These are phyloP conservation scores for Fonsecaea pedrosoi DNA, from an alignment of 2,329 filamentous ascomycete genomes.

Conservation along the genomic window DNA sequence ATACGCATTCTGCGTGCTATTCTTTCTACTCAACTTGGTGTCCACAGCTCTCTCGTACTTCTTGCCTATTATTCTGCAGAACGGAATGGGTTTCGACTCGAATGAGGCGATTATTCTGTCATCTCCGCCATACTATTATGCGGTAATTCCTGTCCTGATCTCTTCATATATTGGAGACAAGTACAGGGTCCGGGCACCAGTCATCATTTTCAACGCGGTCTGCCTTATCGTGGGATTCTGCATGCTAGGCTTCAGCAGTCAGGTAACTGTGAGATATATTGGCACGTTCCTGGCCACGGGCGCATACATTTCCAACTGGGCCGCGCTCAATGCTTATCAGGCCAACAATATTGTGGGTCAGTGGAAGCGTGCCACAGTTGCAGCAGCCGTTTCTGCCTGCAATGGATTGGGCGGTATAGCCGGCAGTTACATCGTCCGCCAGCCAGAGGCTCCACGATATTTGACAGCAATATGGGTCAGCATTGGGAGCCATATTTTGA, in stretches of 20 bases:
- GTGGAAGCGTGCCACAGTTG: slow-evolving; percentile 68
- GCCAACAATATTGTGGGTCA: slow-evolving; percentile 69
- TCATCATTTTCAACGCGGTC: slow-evolving; percentile 70
- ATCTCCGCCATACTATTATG: slow-evolving; percentile 72
- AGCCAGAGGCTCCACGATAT: slow-evolving; percentile 67
- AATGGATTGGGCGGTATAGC: slow-evolving; percentile 71
- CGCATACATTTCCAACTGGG: slow-evolving; percentile 73
- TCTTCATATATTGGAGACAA: slow-evolving; percentile 69
- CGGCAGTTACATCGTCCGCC: slow-evolving; percentile 69
- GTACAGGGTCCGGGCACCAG: slow-evolving; percentile 65
- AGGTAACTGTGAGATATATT: slow-evolving; percentile 68
- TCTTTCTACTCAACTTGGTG: slow-evolving; percentile 71
- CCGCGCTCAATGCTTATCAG: slow-evolving; percentile 68
- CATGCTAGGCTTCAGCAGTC: slow-evolving; percentile 67
- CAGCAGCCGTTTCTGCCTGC: slow-evolving; percentile 65
- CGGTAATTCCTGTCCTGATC: slow-evolving; percentile 67
- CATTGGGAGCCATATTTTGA: slow-evolving; percentile 55
- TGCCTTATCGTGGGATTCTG: slow-evolving; percentile 68
- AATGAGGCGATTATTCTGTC: slow-evolving; percentile 66
- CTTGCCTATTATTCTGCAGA: slow-evolving; percentile 62
- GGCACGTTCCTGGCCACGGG: slow-evolving; percentile 71
- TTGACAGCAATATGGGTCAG: slow-evolving; percentile 71
- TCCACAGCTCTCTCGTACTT: slow-evolving; percentile 71
- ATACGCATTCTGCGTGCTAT: slow-evolving; percentile 44
- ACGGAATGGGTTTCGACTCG: slow-evolving; percentile 62